Evolutionary conservation across 352 stramenopile species (phyloP), one percentile per base, ranked within the genome.

Genomic region (Thraustochytrium sp.): DNA sequence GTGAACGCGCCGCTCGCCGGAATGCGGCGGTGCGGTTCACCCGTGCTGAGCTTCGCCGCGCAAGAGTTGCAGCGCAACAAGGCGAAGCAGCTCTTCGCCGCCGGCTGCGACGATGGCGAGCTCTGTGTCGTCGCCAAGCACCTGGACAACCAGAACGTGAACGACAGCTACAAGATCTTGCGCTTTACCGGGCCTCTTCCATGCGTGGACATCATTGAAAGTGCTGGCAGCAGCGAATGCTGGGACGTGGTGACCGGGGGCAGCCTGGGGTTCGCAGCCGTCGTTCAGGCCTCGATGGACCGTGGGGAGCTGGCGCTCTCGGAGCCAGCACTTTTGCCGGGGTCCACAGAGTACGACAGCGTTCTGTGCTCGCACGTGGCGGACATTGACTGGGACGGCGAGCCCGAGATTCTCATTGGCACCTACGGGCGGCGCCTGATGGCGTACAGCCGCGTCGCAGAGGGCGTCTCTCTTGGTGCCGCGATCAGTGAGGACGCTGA

Each of bases 351-450:
- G 21, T 26, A 80, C 42, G 68, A 80, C 38, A 63, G 44, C 18
- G 68, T 80, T 0, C 46, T 80, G 0, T 80, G 68, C 38, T 80
- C 34, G 4, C 11, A 80, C 11, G 68, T 72, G 3, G 68, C 68
- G 8, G 68, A 80, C 37, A 48, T 80, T 18, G 40, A 80, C 68
- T 80, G 68, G 68, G 68, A 80, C 44, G 68, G 68, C 9, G 31
- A 53, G 31, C 34, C 31, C 21, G 68, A 80, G 53, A 38, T 80
- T 8, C 48, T 80, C 4, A 26, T 80, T 26, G 68, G 68, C 8
- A 80, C 68, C 11, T 72, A 80, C 31, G 68, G 68, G 11, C 68
- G 31, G 34, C 68, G 53, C 18, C 42, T 80, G 9, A 42, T 80
- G 11, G 46, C 68, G 31, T 80, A 80, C 68, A 31, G 34, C n/a